These are phyloP conservation scores for Chaetomiaceae sp. DNA, from an alignment of 2,329 filamentous ascomycete genomes.

Conservation along the genomic window DNA sequence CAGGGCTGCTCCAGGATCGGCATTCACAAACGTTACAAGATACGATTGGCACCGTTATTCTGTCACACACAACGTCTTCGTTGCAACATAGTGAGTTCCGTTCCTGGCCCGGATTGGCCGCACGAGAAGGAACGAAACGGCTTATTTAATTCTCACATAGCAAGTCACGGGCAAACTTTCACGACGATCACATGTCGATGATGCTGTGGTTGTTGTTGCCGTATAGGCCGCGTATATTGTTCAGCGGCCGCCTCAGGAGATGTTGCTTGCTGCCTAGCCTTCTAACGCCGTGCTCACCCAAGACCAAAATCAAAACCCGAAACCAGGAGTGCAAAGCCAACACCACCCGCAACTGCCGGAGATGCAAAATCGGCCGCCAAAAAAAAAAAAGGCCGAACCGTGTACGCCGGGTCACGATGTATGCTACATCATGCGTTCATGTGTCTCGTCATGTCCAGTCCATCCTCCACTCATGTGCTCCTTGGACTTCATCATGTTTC, in stretches of 20 bases:
- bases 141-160: background rate
- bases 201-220: background rate
- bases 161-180: background rate
- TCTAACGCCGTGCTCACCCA: conserved; percentile 9
- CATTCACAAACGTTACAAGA: background rate
- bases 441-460: conserved; percentile 2
- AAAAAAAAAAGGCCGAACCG: background rate
- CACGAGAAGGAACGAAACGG: background rate
- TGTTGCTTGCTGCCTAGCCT: background rate
- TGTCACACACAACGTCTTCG: too few relatives aligned
- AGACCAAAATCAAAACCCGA: background rate
- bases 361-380: background rate
- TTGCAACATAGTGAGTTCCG: background rate
- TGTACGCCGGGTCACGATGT: background rate
- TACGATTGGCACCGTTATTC: too few relatives aligned
- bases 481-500: background rate
- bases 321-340: background rate
- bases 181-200: background rate
- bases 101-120: background rate
- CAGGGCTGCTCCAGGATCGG: background rate
- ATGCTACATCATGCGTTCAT: conserved; percentile 4
- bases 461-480: background rate
- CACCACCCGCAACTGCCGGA: background rate
- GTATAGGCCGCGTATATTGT: too few relatives aligned
- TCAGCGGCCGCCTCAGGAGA: background rate